Conservation (phyloP, 2,329 filamentous ascomycete species). For the Didymella keratinophila region DNA sequence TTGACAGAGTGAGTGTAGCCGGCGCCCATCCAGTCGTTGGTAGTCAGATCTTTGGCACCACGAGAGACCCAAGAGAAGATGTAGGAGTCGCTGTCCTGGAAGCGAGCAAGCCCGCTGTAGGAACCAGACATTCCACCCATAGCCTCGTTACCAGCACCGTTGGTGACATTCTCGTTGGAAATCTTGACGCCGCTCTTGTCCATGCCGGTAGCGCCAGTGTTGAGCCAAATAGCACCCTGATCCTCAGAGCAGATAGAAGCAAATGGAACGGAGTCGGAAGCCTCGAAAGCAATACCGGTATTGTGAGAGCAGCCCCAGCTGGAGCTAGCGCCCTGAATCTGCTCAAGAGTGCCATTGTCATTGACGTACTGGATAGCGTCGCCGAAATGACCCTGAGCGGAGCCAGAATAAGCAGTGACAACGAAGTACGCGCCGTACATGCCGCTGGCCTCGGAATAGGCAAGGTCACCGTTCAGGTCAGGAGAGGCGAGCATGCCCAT, state of each 20-base stretch:
- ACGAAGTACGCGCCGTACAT: conserved; percentile 70
- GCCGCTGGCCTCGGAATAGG: conserved; percentile 63
- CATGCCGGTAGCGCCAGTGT: conserved; percentile 67
- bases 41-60: conserved; percentile 63
- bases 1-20: conserved; percentile 63
- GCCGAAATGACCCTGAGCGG: conserved; percentile 64
- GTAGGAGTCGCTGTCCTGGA: conserved; percentile 61
- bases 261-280: conserved; percentile 65
- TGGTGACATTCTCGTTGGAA: conserved; percentile 68
- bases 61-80: conserved; percentile 71
- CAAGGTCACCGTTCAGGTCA: conserved; percentile 69
- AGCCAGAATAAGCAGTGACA: conserved; percentile 65
- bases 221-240: conserved; percentile 70
- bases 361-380: conserved; percentile 63
- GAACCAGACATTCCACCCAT: conserved; percentile 71
- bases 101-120: conserved; percentile 65
- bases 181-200: conserved; percentile 67
- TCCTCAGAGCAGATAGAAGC: conserved; percentile 68
- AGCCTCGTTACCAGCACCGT: conserved; percentile 65
- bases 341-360: conserved; percentile 58
- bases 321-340: conserved; percentile 62
- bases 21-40: conserved; percentile 65
- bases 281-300: conserved; percentile 70
- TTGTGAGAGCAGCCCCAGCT: conserved; percentile 71
- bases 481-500: conserved; percentile 61